A percentile compares a stretch with the other conserved stretches of the same genome.
phyloP scores from a whole-genome alignment of 345 rosid genomes.

The Capsella bursapastoris region DNA sequence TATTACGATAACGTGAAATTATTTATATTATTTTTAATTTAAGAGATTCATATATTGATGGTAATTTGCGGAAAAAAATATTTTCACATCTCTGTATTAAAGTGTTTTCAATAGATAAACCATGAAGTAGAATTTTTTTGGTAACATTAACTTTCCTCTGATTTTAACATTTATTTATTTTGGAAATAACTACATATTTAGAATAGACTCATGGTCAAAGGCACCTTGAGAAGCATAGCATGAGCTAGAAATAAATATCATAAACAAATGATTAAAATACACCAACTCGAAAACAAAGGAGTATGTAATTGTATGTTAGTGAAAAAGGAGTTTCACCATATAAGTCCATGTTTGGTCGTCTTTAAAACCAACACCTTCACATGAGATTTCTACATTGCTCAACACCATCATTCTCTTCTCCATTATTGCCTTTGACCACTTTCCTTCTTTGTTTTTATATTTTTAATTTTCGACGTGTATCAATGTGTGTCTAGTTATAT shows the following conservation, averaged over 20 bases:
- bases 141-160: neutral
- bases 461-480: slow-evolving; percentile 8
- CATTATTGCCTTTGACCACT: slow-evolving; percentile 90
- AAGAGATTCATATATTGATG: too few species aligned
- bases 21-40: too few species aligned
- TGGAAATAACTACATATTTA: slow-evolving; percentile 25
- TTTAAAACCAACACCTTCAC: slow-evolving; percentile 63
- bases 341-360: slow-evolving; percentile 50
- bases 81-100: too few species aligned
- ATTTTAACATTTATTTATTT: neutral
- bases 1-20: too few species aligned
- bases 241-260: slow-evolving; percentile 25
- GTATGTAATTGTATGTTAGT: slow-evolving; percentile 24
- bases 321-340: slow-evolving; percentile 41
- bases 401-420: slow-evolving; percentile 57
- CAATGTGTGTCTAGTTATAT: neutral
- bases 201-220: slow-evolving; percentile 54
- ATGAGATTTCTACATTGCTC: slow-evolving; percentile 59
- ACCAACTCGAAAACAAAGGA: slow-evolving; percentile 18
- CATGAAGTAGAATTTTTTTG: too few species aligned
- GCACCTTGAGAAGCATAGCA: slow-evolving; percentile 49
- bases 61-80: too few species aligned
- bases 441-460: slow-evolving; percentile 42
- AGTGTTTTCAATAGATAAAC: too few species aligned
- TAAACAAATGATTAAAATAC: neutral